Evolutionary conservation across 768 basidiomycete species (phyloP), one percentile per base, ranked within the genome.

Genomic region (Auriscalpium microsporum): DNA sequence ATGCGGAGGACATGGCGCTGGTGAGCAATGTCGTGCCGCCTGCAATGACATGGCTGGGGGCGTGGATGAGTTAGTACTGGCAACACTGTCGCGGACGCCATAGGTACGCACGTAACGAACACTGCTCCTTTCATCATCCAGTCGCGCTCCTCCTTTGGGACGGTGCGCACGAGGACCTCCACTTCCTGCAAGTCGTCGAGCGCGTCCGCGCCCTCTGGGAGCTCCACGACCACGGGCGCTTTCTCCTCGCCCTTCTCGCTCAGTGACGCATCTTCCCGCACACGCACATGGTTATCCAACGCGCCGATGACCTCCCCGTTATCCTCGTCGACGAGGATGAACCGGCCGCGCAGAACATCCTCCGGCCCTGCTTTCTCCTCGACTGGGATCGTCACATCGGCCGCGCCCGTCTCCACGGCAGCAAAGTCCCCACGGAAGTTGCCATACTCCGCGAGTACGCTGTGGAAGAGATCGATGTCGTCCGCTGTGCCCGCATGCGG

Each of bases 271-370:
- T 62, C 61, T 44, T 62, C 61, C 8, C 10, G n/a, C 21, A 62
- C 61, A 16, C 38, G 35, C 7, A 62, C 47, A 10, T 56, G 53
- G 10, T 40, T 19, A 21, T 60, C 61, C 33, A 62, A 50, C 51
- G 61, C 38, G 10, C 56, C 58, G 45, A 62, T 52, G 16, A 62
- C 42, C 53, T 62, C 56, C 8, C 58, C 55, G 10, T 48, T 38
- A 10, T 53, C 58, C 45, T 59, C 61, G 34, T 62, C 60, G 50
- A 62, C 36, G 37, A 62, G 58, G 2, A 60, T 59, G 38, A 62
- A 62, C 3, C 61, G 58, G 14, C 61, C 61, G 11, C 61, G 58
- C n/a, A 62, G 50, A 28, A 60, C 61, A 16, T 56, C 52, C 1
- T 38, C 60, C 9, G 37, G n/a, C 21, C 19, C 50, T 14, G 13